Percentiles rank a stretch among this genome's conserved stretches.
Conservation (phyloP, 352 stramenopile species). For the Phytophthora podocarpi region DNA sequence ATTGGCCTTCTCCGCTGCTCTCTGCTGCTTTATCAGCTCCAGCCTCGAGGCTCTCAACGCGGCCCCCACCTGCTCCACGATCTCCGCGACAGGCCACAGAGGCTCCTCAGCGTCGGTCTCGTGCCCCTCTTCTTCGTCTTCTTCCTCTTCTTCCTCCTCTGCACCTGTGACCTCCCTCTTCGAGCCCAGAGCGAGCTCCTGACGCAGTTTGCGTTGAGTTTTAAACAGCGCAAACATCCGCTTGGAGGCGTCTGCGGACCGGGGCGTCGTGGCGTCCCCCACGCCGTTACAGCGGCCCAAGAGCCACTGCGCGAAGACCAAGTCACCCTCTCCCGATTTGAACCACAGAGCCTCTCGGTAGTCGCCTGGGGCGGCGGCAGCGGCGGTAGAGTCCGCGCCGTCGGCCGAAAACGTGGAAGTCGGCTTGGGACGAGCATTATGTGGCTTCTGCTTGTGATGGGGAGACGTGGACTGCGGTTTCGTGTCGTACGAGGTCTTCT, state of each 20-base stretch:
- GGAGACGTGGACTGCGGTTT: constrained; percentile 3
- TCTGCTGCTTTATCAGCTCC: constrained; percentile 29
- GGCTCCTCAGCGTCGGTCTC: constrained; percentile 14
- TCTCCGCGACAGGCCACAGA: constrained; percentile 33
- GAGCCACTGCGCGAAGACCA: constrained; percentile 64
- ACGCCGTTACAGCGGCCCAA: constrained; percentile 56
- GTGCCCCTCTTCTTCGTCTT: constrained; percentile 7
- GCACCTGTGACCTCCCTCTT: constrained; percentile 8
- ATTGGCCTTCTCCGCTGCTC: constrained; percentile 24
- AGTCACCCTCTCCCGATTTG: constrained; percentile 39
- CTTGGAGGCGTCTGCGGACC: constrained; percentile 24
- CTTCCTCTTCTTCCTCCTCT: constrained; percentile 16
- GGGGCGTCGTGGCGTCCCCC: constrained; percentile 40
- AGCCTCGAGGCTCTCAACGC: constrained; percentile 39
- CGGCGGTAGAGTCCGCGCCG: background rate
- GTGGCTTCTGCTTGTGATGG: constrained; percentile 29
- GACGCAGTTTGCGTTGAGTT: constrained; percentile 52
- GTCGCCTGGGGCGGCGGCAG: constrained; percentile 18
- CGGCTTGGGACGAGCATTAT: constrained; percentile 10
- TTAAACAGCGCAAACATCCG: constrained; percentile 50
- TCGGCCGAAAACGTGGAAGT: background rate
- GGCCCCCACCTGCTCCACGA: constrained; percentile 40
- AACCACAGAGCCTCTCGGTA: constrained; percentile 58
- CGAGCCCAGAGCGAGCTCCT: constrained; percentile 38
- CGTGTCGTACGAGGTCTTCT: background rate